Evolutionary conservation across 176 grass and related monocot genomes (phyloP), one percentile per base, ranked within the genome.

Genomic region (Thinopyrum elongatum): DNA sequence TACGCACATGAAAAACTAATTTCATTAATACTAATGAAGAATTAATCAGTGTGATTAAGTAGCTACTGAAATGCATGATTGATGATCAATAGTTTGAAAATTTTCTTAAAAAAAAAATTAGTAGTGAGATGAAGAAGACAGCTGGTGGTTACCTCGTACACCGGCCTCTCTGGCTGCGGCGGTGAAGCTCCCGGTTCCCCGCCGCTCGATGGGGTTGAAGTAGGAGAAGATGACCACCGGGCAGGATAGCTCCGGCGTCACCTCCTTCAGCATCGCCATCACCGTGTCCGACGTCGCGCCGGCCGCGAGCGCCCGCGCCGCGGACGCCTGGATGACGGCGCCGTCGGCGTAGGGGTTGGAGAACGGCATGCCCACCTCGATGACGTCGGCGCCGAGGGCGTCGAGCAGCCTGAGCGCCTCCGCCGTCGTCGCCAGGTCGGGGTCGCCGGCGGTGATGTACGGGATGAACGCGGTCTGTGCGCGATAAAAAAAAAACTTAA

Each of bases 381-480:
- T 95, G 81, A 94, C 83, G 59, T 95, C 91, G 8, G 91, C 91
- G 17, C 95, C 95, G 22, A 78, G 88, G 30, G 89, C 67, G 58
- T 95, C 93, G 3, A 98, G 84, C 4, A 98, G 28, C 41, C 85
- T 90, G 38, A 98, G 67, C 39, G 93, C 96, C 64, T 87, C 86
- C 19, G 91, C 92, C 6, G 88, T 98, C 12, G 91, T 95, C 1
- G 26, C 80, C 33, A 98, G 19, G 89, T 95, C 93, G 2, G 96
- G 96, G 85, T 98, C 96, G 36, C 93, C 96, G 79, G 93, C 91
- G 42, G 93, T 98, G 53, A 98, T 89, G 78, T 95, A 98, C 30
- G 93, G 93, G 69, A 98, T 89, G 78, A 98, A 75, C 84, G 88
- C 79, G 30, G 65, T 83, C 88, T 82, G 87, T 51, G 31, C 26